Percentiles rank a stretch among this genome's conserved stretches.
These are phyloP conservation scores for Monilinia fructigena DNA, from an alignment of 2,329 filamentous ascomycete genomes.

Conservation along the genomic window DNA sequence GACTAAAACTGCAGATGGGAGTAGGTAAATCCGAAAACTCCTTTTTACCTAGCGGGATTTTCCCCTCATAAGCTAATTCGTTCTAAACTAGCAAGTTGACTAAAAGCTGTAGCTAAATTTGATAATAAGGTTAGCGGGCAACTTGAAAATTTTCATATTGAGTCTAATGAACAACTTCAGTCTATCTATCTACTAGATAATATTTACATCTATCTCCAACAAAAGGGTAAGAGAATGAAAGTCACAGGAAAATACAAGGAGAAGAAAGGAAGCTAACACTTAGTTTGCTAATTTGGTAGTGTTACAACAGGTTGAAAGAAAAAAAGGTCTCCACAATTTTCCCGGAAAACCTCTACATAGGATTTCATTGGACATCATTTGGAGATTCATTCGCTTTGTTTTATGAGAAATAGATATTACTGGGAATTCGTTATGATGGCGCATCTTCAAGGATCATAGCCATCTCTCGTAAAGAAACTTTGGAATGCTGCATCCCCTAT, in stretches of 20 bases:
- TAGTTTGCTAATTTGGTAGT: constrained; percentile 9
- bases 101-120: neutral
- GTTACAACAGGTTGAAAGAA: constrained; percentile 16
- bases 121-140: neutral
- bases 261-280: neutral
- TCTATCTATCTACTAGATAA: neutral
- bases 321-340: constrained; percentile 6
- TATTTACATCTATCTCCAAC: too few relatives aligned
- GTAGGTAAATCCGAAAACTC: constrained; percentile 9
- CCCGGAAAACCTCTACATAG: constrained; percentile 3
- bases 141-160: neutral
- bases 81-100: neutral
- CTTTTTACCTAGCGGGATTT: neutral
- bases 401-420: neutral
- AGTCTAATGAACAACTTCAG: neutral
- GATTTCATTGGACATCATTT: neutral
- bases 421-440: constrained; percentile 6
- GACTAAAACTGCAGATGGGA: neutral
- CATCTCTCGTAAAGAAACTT: constrained; percentile 2
- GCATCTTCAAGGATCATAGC: constrained; percentile 7
- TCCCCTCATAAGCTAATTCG: neutral
- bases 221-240: too few relatives aligned
- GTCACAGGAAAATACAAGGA: neutral
- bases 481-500: constrained; percentile 4
- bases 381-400: neutral